A percentile compares a stretch with the other conserved stretches of the same genome.
These are phyloP conservation scores for Agaricales sp. DNA, from an alignment of 1,284 basidiomycete species.

Conservation along the genomic window DNA sequence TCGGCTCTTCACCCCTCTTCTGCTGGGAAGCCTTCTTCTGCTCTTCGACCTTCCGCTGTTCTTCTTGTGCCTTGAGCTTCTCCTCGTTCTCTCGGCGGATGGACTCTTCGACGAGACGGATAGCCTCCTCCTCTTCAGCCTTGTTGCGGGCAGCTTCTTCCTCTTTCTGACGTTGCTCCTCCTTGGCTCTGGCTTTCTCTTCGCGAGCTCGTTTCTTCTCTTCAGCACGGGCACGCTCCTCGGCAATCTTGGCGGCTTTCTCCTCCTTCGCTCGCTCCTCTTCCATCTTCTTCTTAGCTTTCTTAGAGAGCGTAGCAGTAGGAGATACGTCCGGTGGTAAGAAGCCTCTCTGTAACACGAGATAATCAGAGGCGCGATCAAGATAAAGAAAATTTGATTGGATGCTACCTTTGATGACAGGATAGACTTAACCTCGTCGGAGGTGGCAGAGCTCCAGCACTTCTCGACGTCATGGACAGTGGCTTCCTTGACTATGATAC, in stretches of 20 bases:
- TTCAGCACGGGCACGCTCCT: conserved; percentile 11
- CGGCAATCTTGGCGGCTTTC: conserved; percentile 18
- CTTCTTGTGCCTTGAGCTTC: conserved; percentile 6
- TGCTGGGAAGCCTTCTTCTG: conserved; percentile 8
- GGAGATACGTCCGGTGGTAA: conserved; percentile 13
- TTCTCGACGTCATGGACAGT: conserved; percentile 26
- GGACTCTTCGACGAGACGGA: conserved; percentile 4
- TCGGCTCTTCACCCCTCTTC: conserved; percentile 3
- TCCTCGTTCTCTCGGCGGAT: conserved; percentile 10
- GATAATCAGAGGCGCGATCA: not conserved
- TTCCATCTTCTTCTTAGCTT: conserved; percentile 17
- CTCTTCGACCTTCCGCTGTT: conserved; percentile 8
- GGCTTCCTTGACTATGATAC: conserved; percentile 25
- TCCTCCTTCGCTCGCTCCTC: conserved; percentile 11
- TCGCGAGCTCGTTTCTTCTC: conserved; percentile 1
- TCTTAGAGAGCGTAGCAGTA: conserved; percentile 15
- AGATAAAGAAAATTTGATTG: not conserved
- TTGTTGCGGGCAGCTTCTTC: conserved; percentile 3
- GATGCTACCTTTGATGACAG: conserved; percentile 19
- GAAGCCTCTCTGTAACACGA: conserved; percentile 21
- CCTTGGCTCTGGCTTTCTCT: conserved; percentile 2
- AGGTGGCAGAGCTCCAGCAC: conserved; percentile 16
- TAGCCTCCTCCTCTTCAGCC: conserved; percentile 5
- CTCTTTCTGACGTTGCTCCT: conserved; percentile 1
- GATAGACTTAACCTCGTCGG: conserved; percentile 16